phyloP scores from a whole-genome alignment of 306 rosid genomes.

The Trichosanthes truncata region DNA sequence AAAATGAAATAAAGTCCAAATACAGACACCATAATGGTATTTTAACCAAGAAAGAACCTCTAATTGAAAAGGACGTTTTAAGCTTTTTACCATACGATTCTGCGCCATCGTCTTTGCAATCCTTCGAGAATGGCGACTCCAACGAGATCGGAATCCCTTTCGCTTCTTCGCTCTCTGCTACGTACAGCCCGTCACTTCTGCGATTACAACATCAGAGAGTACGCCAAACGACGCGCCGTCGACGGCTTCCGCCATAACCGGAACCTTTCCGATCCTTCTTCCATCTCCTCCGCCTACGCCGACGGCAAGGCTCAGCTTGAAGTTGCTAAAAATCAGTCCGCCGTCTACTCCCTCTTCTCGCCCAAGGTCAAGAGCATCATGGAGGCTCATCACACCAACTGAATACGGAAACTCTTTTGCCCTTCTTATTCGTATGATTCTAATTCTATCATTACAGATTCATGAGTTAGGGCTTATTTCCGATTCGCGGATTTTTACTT shows the following conservation, averaged over 20 bases:
- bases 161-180: conserved; percentile 49
- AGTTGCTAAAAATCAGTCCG: conserved; percentile 45
- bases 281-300: conserved; percentile 30
- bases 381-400: conserved; percentile 25
- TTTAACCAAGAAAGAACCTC: no score
- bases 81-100: neutral
- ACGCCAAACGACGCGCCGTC: conserved; percentile 55
- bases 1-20: no score
- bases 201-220: conserved; percentile 74
- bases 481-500: neutral
- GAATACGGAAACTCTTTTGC: neutral
- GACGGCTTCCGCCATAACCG: conserved; percentile 54
- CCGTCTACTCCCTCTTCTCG: conserved; percentile 49
- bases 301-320: conserved; percentile 50
- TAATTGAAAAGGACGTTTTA: neutral
- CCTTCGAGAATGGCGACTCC: conserved; percentile 26
- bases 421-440: neutral
- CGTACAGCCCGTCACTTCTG: conserved; percentile 44
- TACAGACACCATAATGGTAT: no score
- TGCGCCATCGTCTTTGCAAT: neutral
- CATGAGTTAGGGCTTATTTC: neutral
- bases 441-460: neutral
- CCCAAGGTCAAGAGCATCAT: conserved; percentile 51
- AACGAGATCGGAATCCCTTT: conserved; percentile 27
- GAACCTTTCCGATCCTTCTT: conserved; percentile 30